Percentiles rank a stretch among this genome's conserved stretches.
These are phyloP conservation scores for Phytophthora aleatoria DNA, from an alignment of 352 stramenopile genomes.

Conservation along the genomic window DNA sequence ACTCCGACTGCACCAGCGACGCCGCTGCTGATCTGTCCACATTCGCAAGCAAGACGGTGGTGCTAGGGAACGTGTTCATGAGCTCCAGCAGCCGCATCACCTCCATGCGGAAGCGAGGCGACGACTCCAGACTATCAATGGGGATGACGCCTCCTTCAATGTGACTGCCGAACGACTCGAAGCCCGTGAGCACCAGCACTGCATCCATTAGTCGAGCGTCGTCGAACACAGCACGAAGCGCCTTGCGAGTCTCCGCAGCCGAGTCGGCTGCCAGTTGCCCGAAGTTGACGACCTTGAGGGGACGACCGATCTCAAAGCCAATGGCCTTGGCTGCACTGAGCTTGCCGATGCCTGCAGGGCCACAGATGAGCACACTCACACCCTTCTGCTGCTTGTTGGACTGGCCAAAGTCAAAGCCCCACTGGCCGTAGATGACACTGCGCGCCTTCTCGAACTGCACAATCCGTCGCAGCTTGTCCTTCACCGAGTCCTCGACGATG, in stretches of 20 bases:
- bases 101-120: constrained; percentile 75
- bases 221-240: constrained; percentile 81
- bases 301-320: constrained; percentile 82
- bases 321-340: constrained; percentile 76
- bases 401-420: constrained; percentile 84
- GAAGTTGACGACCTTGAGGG: constrained; percentile 85
- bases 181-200: constrained; percentile 85
- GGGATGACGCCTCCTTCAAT: constrained; percentile 61
- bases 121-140: constrained; percentile 63
- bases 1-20: constrained; percentile 67
- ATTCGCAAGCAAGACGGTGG: constrained; percentile 76
- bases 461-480: constrained; percentile 69
- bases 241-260: constrained; percentile 72
- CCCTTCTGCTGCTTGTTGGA: constrained; percentile 87
- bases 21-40: constrained; percentile 54
- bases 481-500: constrained; percentile 69
- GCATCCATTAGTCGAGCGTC: constrained; percentile 88
- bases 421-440: constrained; percentile 87
- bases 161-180: constrained; percentile 86
- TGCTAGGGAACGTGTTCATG: constrained; percentile 82
- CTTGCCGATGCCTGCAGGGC: constrained; percentile 77
- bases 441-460: constrained; percentile 87
- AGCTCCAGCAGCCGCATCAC: constrained; percentile 76
- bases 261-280: constrained; percentile 79
- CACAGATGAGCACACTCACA: constrained; percentile 75